Conservation (phyloP, 2,329 filamentous ascomycete species). For the Kalmusia sp. region DNA sequence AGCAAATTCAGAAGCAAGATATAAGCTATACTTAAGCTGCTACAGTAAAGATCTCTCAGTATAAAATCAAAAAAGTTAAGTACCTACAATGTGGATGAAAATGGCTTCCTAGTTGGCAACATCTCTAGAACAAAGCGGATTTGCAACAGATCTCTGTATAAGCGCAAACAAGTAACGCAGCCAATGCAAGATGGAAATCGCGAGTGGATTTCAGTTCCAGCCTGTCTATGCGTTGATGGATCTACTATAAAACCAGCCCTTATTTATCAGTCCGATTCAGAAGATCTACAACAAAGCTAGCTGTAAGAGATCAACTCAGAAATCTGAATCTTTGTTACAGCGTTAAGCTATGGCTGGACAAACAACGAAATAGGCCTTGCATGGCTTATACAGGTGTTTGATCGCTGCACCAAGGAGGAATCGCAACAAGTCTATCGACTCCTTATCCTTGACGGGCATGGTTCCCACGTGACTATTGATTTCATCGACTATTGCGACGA, state of each 20-base stretch:
- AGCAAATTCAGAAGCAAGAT: conserved; percentile 18
- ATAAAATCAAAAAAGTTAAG: not conserved
- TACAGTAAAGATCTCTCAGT: conserved; percentile 3
- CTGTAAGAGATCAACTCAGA: not conserved
- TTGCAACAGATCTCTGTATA: not conserved
- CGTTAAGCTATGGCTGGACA: conserved; percentile 9
- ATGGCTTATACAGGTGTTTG: conserved; percentile 3
- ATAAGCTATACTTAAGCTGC: conserved; percentile 18
- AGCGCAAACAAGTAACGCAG: not conserved
- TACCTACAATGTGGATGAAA: conserved; percentile 19
- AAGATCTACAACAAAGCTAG: not conserved
- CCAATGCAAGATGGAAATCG: conserved; percentile 2
- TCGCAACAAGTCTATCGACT: conserved; percentile 2
- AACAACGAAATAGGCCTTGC: conserved; percentile 9
- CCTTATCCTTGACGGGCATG: conserved; percentile 16
- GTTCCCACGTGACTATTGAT: conserved; percentile 10
- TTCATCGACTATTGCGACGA: conserved; percentile 11
- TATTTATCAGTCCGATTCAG: not conserved
- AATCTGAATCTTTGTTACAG: conserved; percentile 8
- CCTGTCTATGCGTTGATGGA: not conserved
- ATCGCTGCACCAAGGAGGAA: conserved; percentile 8
- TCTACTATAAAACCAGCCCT: not conserved
- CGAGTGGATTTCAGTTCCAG: conserved; percentile 4
- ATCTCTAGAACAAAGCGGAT: conserved; percentile 11
- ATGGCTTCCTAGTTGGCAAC: conserved; percentile 17